Evolutionary conservation across 2,329 filamentous ascomycete species (phyloP).

Genomic region (Ascochyta fabae): DNA sequence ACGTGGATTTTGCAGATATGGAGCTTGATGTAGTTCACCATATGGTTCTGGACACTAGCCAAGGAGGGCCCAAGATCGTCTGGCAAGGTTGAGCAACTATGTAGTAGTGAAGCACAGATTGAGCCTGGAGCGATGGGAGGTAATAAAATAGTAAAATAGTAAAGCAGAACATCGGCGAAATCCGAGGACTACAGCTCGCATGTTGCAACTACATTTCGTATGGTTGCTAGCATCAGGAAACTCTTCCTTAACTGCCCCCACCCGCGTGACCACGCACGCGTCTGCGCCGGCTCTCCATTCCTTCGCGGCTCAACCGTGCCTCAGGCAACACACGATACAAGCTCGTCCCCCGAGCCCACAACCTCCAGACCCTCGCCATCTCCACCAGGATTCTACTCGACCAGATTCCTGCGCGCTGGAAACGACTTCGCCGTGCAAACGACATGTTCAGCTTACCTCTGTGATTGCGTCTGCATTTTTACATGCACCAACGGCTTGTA

Average conservation of each 20-base stretch:
- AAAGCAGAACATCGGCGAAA: not conserved
- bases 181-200: not conserved
- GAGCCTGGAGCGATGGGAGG: too few species aligned
- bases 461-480: slow-evolving; percentile 5
- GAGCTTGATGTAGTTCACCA: too few species aligned
- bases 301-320: slow-evolving; percentile 6
- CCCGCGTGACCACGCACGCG: not conserved
- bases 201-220: not conserved
- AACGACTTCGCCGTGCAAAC: not conserved
- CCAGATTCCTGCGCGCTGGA: slow-evolving; percentile 5
- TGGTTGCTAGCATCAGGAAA: not conserved
- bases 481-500: slow-evolving; percentile 16
- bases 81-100: too few species aligned
- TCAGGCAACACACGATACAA: not conserved
- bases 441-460: slow-evolving; percentile 1
- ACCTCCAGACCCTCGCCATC: not conserved
- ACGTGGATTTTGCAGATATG: too few species aligned
- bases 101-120: too few species aligned
- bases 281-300: slow-evolving; percentile 3
- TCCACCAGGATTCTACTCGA: slow-evolving; percentile 6
- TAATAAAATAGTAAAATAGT: not conserved
- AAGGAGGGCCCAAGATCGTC: too few species aligned
- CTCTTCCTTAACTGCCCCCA: not conserved
- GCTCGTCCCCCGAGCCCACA: not conserved
- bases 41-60: too few species aligned